These are phyloP conservation scores for Ambrosia artemisiifolia DNA, from an alignment of 129 eudicot genomes.

Conservation along the genomic window DNA sequence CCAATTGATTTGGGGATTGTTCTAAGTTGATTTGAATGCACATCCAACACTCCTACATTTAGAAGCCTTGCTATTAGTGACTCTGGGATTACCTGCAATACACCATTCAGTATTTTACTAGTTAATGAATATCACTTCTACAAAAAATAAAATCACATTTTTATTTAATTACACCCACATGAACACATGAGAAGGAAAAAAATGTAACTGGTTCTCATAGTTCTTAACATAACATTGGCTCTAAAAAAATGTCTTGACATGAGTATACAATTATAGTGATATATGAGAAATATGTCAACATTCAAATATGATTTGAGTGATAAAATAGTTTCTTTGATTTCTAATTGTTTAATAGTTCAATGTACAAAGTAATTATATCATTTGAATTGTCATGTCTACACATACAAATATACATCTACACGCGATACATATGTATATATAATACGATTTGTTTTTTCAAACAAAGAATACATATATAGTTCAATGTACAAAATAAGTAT, in stretches of 20 bases:
- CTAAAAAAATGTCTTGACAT: too few relatives aligned
- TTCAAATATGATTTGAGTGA: too few relatives aligned
- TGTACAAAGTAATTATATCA: too few relatives aligned
- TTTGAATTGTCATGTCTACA: background rate
- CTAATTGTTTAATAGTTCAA: background rate
- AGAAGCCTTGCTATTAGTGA: conserved; percentile 75
- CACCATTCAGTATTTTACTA: conserved; percentile 11
- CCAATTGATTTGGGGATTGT: conserved; percentile 89
- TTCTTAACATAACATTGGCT: too few relatives aligned
- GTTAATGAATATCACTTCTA: background rate
- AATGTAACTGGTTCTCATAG: too few relatives aligned
- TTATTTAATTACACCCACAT: too few relatives aligned
- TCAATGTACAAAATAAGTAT: background rate
- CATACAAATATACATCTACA: background rate
- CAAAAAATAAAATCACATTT: too few relatives aligned
- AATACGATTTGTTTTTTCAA: background rate
- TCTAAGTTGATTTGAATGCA: conserved; percentile 76
- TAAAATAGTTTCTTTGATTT: background rate
- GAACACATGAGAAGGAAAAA: too few relatives aligned
- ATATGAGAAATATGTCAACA: background rate
- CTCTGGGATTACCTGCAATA: conserved; percentile 73
- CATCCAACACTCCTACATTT: conserved; percentile 65
- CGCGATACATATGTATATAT: background rate
- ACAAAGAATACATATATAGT: background rate
- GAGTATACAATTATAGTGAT: too few relatives aligned